Base-by-base conservation (phyloP, 73 alveolate species). In the Paramecium biaurelia region DNA sequence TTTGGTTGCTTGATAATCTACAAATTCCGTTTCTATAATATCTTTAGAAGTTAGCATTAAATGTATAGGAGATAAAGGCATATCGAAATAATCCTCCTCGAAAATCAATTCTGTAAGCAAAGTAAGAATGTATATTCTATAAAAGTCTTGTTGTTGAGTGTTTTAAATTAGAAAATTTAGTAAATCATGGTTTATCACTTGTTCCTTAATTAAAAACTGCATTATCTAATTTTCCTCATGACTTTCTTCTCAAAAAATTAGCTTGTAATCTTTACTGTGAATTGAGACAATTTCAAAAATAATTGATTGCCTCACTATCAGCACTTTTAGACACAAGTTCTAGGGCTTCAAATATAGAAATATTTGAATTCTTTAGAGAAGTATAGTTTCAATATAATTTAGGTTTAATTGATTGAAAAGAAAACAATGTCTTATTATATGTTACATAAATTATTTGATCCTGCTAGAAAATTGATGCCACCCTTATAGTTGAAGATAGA, bases 181-280 rank as follows among this genome's bases (percentile, higher is more conserved):
- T 79, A 12, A 79, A 79, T 34, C 90, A 79, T 79, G 90, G 90
- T 1, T 45, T 79, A 42, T 79, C 90, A 12, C 42, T 79, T 20
- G 74, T 79, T 24, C 90, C 90, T 23, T 34, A 79, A 79, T 26
- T 79, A 10, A 43, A 79, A 47, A 79, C 90, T 4, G 90, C 90
- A 5, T 20, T 79, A 10, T 30, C 42, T 18, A 79, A 79, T 79
- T 79, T 79, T 79, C 90, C 90, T 0, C 90, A 79, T 79, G 90
- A 79, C 47, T 79, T 79, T 41, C 90, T 79, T 21, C 90, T 79
- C 24, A 79, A 79, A 12, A 41, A 42, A 79, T 45, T 79, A 42
- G 90, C 90, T 20, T 79, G 76, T 7, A 79, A 47, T 79, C 90
- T 79, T 45, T 79, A 79, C 28, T 42, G 90, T 11, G 90, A 79